Base-by-base conservation (phyloP, 306 rosid species). In the Alnus rubra region DNA sequence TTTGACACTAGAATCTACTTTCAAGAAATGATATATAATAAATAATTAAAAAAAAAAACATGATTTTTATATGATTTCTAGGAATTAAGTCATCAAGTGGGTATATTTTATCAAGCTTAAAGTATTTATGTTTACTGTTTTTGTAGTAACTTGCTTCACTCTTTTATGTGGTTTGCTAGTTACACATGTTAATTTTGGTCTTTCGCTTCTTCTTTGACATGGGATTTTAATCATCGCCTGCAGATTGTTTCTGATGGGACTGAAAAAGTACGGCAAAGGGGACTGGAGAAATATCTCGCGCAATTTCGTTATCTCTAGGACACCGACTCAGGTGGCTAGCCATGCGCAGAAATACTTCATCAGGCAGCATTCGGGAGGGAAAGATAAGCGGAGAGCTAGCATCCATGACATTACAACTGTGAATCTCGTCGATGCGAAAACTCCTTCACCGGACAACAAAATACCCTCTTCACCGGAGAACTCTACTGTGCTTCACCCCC, bases 301-400 rank as follows among this genome's bases (percentile, higher is more conserved):
- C 30, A 91, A 91, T 69, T 93, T 86, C 44, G 98, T 93, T 76
- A 82, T 87, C 0, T 88, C 92, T 59, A 72, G 98, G 69, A 93
- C 98, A 2, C 97, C 98, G 6, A 95, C 99, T 3, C 99, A 93
- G 55, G 99, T 95, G 15, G 99, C 99, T 23, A 95, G 99, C 49
- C 99, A 95, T 74, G 99, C 99, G 42, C 99, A 95, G 84, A 95
- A 95, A 59, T 95, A 90, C 88, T 91, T 95, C 88, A 90, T 95
- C 60, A 77, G 99, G 76, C 98, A 92, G 76, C 84, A 87, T 39
- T 91, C 98, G 0, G 97, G 95, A 5, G 96, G 97, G 9, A 95
- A 93, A 76, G 98, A 95, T 64, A 95, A 91, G 86, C 88, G 99
- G 37, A 89, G 99, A 81, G 95, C 97, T 1, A 95, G 98, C 87